Evolutionary conservation across 768 basidiomycete species (phyloP).

Genomic region (Suillus tomentosus): DNA sequence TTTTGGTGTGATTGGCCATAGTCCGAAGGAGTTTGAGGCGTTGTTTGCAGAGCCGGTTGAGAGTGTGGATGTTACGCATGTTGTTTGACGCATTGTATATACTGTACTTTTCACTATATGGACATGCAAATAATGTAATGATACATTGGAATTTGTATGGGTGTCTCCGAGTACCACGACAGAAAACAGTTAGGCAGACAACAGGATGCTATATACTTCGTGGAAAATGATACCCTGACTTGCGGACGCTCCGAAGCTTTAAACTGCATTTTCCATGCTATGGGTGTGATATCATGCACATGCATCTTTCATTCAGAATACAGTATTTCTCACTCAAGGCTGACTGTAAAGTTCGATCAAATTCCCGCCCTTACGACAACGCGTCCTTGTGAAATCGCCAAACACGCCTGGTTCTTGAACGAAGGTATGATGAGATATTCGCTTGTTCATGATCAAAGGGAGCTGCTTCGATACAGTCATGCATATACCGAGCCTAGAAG

Average conservation of each 20-base stretch:
- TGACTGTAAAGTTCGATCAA: neutral
- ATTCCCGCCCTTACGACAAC: neutral
- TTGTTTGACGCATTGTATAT: conserved; percentile 12
- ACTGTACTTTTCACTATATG: neutral
- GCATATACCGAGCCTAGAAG: neutral
- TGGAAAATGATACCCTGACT: neutral
- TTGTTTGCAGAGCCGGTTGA: conserved; percentile 50
- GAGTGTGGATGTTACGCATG: conserved; percentile 9
- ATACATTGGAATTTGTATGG: neutral
- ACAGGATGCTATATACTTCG: neutral
- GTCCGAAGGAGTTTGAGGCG: conserved; percentile 78
- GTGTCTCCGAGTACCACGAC: neutral
- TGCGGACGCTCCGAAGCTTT: neutral
- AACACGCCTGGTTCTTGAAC: neutral
- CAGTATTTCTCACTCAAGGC: neutral
- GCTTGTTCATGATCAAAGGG: neutral
- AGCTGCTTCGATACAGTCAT: neutral
- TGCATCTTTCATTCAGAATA: neutral
- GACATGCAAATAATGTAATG: neutral
- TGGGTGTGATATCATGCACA: neutral
- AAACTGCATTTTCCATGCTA: neutral
- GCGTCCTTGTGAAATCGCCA: neutral
- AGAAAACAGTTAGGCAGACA: neutral
- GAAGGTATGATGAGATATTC: neutral
- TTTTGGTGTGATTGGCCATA: conserved; percentile 91